Base-by-base conservation (phyloP, 2,329 filamentous ascomycete genomes). In the Botrytis fabae region DNA sequence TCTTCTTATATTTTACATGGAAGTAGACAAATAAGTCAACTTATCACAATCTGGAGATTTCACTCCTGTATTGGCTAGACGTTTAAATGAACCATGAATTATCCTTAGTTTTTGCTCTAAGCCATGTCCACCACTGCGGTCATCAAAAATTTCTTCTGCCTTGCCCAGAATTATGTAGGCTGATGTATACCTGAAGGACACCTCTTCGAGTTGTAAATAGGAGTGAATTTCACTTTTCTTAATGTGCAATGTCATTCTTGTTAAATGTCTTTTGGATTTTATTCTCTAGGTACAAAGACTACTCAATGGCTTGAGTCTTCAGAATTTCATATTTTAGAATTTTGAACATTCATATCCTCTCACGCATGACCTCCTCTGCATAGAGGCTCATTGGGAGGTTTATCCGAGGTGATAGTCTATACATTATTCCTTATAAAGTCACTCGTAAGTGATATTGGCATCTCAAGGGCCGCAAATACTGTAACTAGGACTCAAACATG, bases 381-480 rank as follows among this genome's bases (percentile, higher is more conserved):
- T 32, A 5, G 10, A 20, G 20, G 7, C 16, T 20, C 16, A 1
- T 20, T 0, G 4, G 7, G 1, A 4, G 2, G 1, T 18, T 20
- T 9, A 9, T 35, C 16, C 18, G 1, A 22, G 10, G 57, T 35
- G 9, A 10, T 7, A 35, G 57, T 9, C 57, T 22, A 35, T 35
- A 12, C 18, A 18, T 59, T 5, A 28, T 10, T 20, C 16, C 28
- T 60, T 9, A 35, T 12, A 12, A 16, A 16, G 35, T 22, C 18
- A 20, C 57, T 2, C 3, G 1, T 20, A 22, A 20, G 28, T 22
- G 16, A 22, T 10, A 9, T 59, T 20, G 3, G 18, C 18, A 32
- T 20, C 28, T 35, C 28, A 12, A 18, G 10, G 9, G 22, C 28
- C 3, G 0, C 9, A 32, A 28, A 22, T 35, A 35, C 28, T 22